A percentile compares a stretch with the other conserved stretches of the same genome.
Conservation (phyloP, 2,329 filamentous ascomycete species). For the Alternaria hordeiaustralica region DNA sequence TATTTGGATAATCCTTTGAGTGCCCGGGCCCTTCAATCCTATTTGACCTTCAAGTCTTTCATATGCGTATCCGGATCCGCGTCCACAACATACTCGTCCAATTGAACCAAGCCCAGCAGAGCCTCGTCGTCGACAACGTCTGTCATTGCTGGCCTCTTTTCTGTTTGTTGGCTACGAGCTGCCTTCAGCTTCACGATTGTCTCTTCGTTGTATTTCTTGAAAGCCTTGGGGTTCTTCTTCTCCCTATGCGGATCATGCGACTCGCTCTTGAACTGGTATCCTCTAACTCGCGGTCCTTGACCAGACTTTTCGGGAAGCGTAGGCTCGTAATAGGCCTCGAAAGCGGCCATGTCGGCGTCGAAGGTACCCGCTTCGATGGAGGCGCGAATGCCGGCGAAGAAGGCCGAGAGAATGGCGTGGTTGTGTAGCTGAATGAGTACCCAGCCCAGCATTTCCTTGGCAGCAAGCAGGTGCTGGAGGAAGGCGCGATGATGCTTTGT, state of each 20-base stretch:
- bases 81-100: conserved; percentile 20
- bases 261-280: conserved; percentile 43
- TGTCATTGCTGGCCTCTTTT: conserved; percentile 29
- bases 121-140: conserved; percentile 45
- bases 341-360: conserved; percentile 62
- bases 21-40: conserved; percentile 13
- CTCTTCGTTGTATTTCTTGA: conserved; percentile 34
- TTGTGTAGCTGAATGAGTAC: conserved; percentile 92
- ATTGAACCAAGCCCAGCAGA: conserved; percentile 34
- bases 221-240: conserved; percentile 44
- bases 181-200: conserved; percentile 35
- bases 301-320: conserved; percentile 77
- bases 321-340: conserved; percentile 71
- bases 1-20: background rate
- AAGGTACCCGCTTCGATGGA: conserved; percentile 66
- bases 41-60: conserved; percentile 30
- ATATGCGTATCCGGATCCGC: conserved; percentile 18
- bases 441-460: conserved; percentile 98
- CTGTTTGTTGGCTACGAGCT: conserved; percentile 40
- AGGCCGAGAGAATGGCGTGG: conserved; percentile 71
- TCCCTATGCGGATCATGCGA: conserved; percentile 34
- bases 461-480: conserved; percentile 82
- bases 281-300: conserved; percentile 66
- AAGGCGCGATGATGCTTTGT: conserved; percentile 84
- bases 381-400: conserved; percentile 74